phyloP scores from a whole-genome alignment of 352 stramenopile species.

The Phytophthora rubi region DNA sequence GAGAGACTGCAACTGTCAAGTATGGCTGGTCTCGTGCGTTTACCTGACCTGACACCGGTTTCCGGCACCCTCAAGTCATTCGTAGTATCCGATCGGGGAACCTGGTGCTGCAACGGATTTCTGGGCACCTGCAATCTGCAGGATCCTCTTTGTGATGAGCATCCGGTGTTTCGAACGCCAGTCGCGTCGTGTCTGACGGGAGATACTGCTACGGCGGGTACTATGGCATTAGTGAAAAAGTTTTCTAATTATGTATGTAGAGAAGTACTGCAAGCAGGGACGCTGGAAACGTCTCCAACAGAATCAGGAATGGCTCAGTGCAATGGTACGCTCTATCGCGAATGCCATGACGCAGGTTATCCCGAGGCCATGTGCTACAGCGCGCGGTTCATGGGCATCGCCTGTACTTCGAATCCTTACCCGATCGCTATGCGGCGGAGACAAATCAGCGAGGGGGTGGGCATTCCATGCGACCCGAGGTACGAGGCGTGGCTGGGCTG shows the following conservation, averaged over 20 bases:
- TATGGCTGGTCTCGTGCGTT: neutral
- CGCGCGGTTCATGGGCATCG: conserved; percentile 18
- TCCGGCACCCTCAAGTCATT: conserved; percentile 8
- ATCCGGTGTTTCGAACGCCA: conserved; percentile 1
- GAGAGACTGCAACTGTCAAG: conserved; percentile 20
- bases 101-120: conserved; percentile 38
- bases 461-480: neutral
- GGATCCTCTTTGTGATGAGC: conserved; percentile 14
- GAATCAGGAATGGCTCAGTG: conserved; percentile 16
- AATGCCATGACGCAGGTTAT: conserved; percentile 10
- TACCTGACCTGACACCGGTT: conserved; percentile 25
- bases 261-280: neutral
- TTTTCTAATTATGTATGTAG: conserved; percentile 9
- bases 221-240: conserved; percentile 1
- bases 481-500: neutral
- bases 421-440: neutral
- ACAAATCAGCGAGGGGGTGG: neutral
- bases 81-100: neutral
- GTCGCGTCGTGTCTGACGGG: conserved; percentile 6
- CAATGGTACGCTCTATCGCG: conserved; percentile 30
- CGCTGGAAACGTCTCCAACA: neutral
- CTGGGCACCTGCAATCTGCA: conserved; percentile 18
- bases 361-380: conserved; percentile 26
- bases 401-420: neutral
- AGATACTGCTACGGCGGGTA: neutral